Conservation (phyloP, 495 filamentous ascomycete genomes). For the Aspergillus kassunensis region DNA sequence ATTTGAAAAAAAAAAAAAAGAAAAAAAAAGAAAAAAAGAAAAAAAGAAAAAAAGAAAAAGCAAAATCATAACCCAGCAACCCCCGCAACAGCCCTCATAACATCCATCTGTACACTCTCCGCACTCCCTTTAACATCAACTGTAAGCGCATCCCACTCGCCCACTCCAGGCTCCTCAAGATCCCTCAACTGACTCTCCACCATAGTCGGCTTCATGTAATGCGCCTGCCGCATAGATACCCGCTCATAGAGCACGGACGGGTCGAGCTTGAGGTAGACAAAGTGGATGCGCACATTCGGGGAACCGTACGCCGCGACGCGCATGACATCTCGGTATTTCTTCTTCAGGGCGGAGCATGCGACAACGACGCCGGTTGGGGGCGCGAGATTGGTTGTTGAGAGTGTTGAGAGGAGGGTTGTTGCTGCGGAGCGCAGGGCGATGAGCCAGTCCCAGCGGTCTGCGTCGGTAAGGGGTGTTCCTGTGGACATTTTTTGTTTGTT, state of each 20-base stretch:
- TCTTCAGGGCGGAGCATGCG: constrained; percentile 94
- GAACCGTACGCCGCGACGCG: constrained; percentile 78
- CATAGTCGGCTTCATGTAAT: constrained; percentile 98
- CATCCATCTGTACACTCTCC: constrained; percentile 63
- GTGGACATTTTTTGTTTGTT: constrained; percentile 94
- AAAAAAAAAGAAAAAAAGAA: neutral
- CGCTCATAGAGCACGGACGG: constrained; percentile 71
- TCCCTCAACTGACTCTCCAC: constrained; percentile 87
- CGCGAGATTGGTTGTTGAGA: constrained; percentile 36
- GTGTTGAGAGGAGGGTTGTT: constrained; percentile 56
- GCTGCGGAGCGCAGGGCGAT: constrained; percentile 81
- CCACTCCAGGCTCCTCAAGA: constrained; percentile 69
- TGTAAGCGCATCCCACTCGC: constrained; percentile 80
- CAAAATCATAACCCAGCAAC: constrained; percentile 21
- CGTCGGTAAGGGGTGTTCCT: constrained; percentile 85
- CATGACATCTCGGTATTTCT: constrained; percentile 96
- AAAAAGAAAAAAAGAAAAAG: neutral
- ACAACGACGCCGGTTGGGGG: constrained; percentile 77
- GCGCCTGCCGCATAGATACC: constrained; percentile 67
- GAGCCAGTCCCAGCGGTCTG: constrained; percentile 98
- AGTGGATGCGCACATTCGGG: constrained; percentile 77
- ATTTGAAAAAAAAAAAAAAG: too few relatives aligned
- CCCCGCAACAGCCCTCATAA: constrained; percentile 51
- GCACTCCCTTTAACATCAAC: constrained; percentile 69
- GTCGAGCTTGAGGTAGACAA: constrained; percentile 81